Evolutionary conservation across 2,329 filamentous ascomycete species (phyloP), one percentile per base, ranked within the genome.

Genomic region (Penicillium sp.): DNA sequence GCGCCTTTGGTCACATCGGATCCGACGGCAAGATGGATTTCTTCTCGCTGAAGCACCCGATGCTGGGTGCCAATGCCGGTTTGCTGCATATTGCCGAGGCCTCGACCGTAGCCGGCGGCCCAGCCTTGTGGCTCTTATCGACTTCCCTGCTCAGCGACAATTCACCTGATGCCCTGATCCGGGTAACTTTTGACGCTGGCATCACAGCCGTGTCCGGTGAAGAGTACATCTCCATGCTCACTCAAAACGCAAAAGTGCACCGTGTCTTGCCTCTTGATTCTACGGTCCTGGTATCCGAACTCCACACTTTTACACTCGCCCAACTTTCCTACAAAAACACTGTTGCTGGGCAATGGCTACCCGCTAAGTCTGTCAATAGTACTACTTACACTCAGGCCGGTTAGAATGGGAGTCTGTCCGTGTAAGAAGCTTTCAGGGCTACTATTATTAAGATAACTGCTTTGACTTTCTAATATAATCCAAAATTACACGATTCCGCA

Each of bases 1-100:
- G 61, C 22, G 60, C 61, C 22, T 63, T 63, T 40, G 61, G 61
- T 30, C 61, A 60, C 26, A 63, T 63, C 51, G 61, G 61, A 57
- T 28, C 54, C 28, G 35, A 46, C 5, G 61, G 61, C 45, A 26
- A 60, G 57, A 55, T 58, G 54, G 7, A 58, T 16, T 63, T 63
- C 33, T 63, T 63, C 54, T 54, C 45, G 25, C 58, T 63, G 6
- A 40, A 60, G 61, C 57, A 60, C 51, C 61, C 57, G 3, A 37
- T 58, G 61, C 57, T 63, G 25, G 61, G 61, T 5, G 16, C 42
- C 45, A 63, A 63, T 7, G 53, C 61, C 13, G 61, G 61, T 52
- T 40, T 63, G 2, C 45, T 63, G 43, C 61, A 63, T 33, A 58
- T 63, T 40, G 61, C 58, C n/a, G 58, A 63, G 38, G 61, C 61